Evolutionary conservation across 345 rosid genomes (phyloP).

Genomic region (Fremontodendron californicum): DNA sequence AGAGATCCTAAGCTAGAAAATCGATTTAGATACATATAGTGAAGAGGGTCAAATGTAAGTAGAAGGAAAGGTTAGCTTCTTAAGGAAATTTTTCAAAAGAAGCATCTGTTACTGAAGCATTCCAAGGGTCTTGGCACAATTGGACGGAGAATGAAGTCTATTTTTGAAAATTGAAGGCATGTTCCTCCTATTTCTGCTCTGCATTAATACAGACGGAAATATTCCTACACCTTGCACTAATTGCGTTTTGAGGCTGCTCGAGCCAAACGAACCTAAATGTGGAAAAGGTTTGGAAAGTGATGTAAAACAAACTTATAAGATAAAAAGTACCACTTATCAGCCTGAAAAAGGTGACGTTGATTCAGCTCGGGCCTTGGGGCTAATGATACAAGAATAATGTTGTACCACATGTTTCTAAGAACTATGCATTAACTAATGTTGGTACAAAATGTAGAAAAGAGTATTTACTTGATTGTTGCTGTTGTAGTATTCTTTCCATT

Average conservation of each 20-base stretch:
- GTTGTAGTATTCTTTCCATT: neutral
- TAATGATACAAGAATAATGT: neutral
- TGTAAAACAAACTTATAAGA: constrained; percentile 3
- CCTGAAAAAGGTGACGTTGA: neutral
- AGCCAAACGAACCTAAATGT: neutral
- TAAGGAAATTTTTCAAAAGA: neutral
- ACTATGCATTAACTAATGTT: neutral
- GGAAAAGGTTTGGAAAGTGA: neutral
- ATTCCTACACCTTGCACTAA: neutral
- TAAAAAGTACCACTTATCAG: neutral
- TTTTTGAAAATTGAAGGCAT: neutral
- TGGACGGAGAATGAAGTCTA: neutral
- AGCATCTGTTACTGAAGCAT: neutral
- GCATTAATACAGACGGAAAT: neutral
- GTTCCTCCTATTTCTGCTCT: neutral
- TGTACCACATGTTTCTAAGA: neutral
- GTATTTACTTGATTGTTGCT: constrained; percentile 1
- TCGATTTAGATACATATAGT: neutral
- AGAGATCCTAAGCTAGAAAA: neutral
- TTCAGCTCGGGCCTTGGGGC: neutral
- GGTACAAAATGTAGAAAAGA: neutral
- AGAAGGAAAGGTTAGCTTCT: neutral
- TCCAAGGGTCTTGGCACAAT: neutral
- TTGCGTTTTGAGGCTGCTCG: neutral
- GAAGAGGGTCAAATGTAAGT: neutral